Evolutionary conservation across 2,329 filamentous ascomycete species (phyloP).

Genomic region (Seiridium cupressi): DNA sequence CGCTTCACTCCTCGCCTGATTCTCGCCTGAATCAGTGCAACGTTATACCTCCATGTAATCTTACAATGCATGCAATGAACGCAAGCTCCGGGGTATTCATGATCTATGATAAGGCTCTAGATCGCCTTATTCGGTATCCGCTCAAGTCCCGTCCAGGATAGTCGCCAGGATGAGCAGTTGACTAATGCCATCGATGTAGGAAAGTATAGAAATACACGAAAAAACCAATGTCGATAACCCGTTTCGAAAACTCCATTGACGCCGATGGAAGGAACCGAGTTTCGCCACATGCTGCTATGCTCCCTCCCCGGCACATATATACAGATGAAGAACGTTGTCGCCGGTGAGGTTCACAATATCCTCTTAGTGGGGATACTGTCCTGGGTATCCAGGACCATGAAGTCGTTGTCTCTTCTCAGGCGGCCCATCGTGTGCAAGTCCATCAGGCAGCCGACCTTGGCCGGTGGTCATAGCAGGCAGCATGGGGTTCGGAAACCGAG

Average conservation of each 20-base stretch:
- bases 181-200: background rate
- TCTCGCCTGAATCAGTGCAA: background rate
- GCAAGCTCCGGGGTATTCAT: slow-evolving; percentile 6
- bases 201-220: background rate
- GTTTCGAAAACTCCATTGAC: background rate
- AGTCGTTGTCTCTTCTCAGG: slow-evolving; percentile 13
- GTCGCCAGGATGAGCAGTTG: background rate
- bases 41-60: background rate
- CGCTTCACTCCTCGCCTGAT: background rate
- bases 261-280: background rate
- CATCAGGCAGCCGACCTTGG: slow-evolving; percentile 7
- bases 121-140: background rate
- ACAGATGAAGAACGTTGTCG: slow-evolving; percentile 1
- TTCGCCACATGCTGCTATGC: background rate
- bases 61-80: background rate
- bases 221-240: background rate
- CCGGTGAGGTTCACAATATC: background rate
- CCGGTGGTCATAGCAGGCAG: slow-evolving; percentile 30
- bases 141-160: background rate
- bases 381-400: background rate
- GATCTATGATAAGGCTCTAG: slow-evolving; percentile 7
- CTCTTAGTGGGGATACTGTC: background rate
- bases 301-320: background rate
- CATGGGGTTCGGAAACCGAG: slow-evolving; percentile 35
- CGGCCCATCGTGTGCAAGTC: slow-evolving; percentile 8